Evolutionary conservation across 2,329 filamentous ascomycete genomes (phyloP).

Genomic region (Epichloe gansuensis): DNA sequence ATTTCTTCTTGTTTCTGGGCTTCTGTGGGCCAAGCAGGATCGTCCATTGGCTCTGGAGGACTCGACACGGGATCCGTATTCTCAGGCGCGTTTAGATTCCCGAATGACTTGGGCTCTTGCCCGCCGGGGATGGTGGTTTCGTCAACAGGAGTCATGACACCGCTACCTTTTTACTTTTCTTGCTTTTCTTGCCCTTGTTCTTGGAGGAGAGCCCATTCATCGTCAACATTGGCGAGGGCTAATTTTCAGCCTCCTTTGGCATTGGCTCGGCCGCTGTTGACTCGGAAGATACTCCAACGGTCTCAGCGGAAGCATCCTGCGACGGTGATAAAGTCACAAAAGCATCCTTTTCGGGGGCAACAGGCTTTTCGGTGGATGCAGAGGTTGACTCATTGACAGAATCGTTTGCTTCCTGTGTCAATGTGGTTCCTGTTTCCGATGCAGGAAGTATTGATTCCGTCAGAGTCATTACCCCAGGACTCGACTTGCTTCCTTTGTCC

Average conservation of each 20-base stretch:
- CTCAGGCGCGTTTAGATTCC: neutral
- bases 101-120: neutral
- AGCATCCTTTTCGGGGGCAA: neutral
- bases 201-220: constrained; percentile 3
- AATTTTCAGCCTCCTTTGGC: neutral
- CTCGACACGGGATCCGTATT: neutral
- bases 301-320: neutral
- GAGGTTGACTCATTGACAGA: neutral
- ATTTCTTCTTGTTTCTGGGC: neutral
- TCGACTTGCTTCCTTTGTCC: constrained; percentile 1
- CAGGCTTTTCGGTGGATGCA: neutral
- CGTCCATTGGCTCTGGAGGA: neutral
- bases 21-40: neutral
- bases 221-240: neutral
- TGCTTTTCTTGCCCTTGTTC: constrained; percentile 5
- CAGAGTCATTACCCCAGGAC: neutral
- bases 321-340: neutral
- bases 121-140: neutral
- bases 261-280: neutral
- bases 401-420: neutral
- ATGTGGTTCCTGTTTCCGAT: neutral
- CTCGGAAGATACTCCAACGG: neutral
- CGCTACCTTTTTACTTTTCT: constrained; percentile 1
- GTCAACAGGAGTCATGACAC: neutral
- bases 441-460: neutral